Percentiles rank a stretch among this genome's conserved stretches.
Evolutionary conservation across 768 basidiomycete genomes (phyloP).

Genomic region (Saitozyma podzolica): DNA sequence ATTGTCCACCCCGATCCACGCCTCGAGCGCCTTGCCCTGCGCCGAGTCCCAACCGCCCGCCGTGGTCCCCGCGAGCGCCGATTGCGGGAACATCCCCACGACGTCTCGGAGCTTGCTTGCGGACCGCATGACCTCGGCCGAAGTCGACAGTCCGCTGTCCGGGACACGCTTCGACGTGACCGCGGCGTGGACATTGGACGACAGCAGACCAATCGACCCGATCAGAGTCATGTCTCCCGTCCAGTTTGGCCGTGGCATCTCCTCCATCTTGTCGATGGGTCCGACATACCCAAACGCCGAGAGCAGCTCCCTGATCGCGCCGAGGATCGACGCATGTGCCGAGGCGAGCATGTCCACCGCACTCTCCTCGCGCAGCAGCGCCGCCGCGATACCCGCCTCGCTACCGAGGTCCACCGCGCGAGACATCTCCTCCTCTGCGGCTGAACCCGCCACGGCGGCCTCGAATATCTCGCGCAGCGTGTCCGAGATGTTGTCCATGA

Average conservation of each 20-base stretch:
- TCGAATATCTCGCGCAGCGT: constrained; percentile 42
- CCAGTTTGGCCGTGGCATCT: constrained; percentile 42
- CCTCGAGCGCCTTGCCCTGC: constrained; percentile 11
- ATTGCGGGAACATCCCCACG: constrained; percentile 21
- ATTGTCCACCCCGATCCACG: constrained; percentile 15
- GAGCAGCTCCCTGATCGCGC: constrained; percentile 26
- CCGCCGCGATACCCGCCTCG: constrained; percentile 21
- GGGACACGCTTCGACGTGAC: constrained; percentile 30
- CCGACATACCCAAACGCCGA: constrained; percentile 42
- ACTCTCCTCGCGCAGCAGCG: constrained; percentile 31
- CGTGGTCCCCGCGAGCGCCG: constrained; percentile 7
- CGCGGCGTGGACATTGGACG: constrained; percentile 64
- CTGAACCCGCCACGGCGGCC: constrained; percentile 37
- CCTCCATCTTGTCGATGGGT: constrained; percentile 34
- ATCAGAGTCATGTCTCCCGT: constrained; percentile 64
- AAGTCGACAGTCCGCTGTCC: constrained; percentile 33
- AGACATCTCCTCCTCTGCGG: constrained; percentile 42
- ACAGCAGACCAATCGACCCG: constrained; percentile 58
- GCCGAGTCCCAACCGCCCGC: background rate
- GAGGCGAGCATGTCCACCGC: constrained; percentile 27
- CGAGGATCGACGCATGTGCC: constrained; percentile 16
- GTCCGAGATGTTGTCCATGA: constrained; percentile 39
- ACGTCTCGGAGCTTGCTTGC: constrained; percentile 38
- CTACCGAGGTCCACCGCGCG: constrained; percentile 27
- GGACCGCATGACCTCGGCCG: constrained; percentile 37